Evolutionary conservation across 1,284 basidiomycete species (phyloP).

Genomic region (Moesziomyces parantarcticus): DNA sequence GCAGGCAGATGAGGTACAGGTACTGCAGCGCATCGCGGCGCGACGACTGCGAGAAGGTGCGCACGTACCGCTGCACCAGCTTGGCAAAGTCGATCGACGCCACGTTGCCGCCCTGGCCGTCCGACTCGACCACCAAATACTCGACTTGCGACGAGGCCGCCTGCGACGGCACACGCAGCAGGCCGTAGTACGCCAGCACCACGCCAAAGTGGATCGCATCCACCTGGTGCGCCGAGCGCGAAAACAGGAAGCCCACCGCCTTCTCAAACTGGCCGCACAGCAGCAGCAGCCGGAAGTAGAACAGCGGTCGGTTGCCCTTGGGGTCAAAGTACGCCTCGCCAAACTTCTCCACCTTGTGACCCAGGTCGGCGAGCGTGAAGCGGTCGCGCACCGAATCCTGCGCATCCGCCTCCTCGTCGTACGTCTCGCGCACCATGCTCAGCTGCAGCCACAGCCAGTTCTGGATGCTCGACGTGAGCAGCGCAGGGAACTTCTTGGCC

Average conservation of each 20-base stretch:
- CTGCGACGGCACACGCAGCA: conserved; percentile 82
- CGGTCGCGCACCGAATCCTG: conserved; percentile 67
- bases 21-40: conserved; percentile 94
- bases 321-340: conserved; percentile 92
- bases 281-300: conserved; percentile 90
- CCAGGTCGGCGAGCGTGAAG: conserved; percentile 81
- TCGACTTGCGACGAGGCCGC: conserved; percentile 79
- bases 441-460: conserved; percentile 99
- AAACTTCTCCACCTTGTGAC: conserved; percentile 77
- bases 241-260: conserved; percentile 90
- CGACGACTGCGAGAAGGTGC: conserved; percentile 89
- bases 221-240: conserved; percentile 85
- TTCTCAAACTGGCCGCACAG: conserved; percentile 94
- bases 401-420: conserved; percentile 48
- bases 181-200: conserved; percentile 90
- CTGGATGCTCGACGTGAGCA: conserved; percentile 90
- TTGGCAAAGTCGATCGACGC: conserved; percentile 79
- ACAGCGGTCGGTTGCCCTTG: conserved; percentile 74
- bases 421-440: conserved; percentile 74
- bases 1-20: conserved; percentile 86
- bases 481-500: conserved; percentile 79
- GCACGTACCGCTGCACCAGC: conserved; percentile 89
- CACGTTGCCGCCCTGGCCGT: conserved; percentile 43
- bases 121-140: conserved; percentile 33
- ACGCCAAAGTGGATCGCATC: conserved; percentile 96